A percentile compares a stretch with the other conserved stretches of the same genome.
These are phyloP conservation scores for Rheum nobile DNA, from an alignment of 148 eudicot genomes.

Conservation along the genomic window DNA sequence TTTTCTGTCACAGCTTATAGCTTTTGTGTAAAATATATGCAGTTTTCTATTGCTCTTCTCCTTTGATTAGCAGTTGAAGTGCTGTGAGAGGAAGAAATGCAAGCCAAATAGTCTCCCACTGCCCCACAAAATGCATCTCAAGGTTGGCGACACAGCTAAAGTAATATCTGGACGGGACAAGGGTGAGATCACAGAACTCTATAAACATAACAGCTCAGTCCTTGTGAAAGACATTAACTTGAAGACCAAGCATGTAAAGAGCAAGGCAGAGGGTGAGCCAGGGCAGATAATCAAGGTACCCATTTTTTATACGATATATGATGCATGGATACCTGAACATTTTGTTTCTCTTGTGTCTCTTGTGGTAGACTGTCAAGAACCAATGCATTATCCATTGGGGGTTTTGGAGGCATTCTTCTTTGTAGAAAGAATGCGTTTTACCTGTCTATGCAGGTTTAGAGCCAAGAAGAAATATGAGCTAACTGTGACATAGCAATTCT, in stretches of 20 bases:
- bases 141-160: constrained; percentile 86
- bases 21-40: background rate
- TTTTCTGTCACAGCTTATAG: background rate
- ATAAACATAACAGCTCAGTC: constrained; percentile 72
- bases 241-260: constrained; percentile 89
- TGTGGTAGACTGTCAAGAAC: background rate
- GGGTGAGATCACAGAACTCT: constrained; percentile 63
- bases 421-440: background rate
- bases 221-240: constrained; percentile 72
- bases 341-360: background rate
- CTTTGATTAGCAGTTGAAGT: constrained; percentile 49
- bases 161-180: constrained; percentile 81
- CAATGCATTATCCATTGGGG: background rate
- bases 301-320: background rate
- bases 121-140: constrained; percentile 88
- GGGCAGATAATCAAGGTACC: constrained; percentile 88
- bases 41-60: background rate
- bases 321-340: background rate
- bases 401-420: background rate
- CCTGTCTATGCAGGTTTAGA: no score
- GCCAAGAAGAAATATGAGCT: no score
- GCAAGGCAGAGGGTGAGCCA: constrained; percentile 62
- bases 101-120: constrained; percentile 91
- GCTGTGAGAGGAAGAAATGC: constrained; percentile 88
- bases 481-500: background rate